These are phyloP conservation scores for Monosporozyma aerobia DNA, from an alignment of 805 yeast genomes.

Conservation along the genomic window DNA sequence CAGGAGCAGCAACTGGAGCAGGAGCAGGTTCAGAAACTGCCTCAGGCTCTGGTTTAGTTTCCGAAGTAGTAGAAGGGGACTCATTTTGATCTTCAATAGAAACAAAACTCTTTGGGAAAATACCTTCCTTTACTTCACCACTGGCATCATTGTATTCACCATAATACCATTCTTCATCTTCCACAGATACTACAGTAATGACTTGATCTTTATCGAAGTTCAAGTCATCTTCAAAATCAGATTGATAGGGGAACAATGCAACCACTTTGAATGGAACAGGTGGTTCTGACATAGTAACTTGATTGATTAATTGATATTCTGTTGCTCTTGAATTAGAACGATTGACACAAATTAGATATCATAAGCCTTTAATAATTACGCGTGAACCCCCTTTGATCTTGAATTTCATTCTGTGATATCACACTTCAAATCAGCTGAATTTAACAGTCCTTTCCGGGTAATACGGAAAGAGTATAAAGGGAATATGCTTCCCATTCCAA, in stretches of 20 bases:
- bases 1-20: background rate
- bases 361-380: background rate
- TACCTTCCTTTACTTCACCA: constrained; percentile 50
- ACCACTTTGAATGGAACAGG: constrained; percentile 54
- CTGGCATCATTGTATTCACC: constrained; percentile 48
- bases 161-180: constrained; percentile 86
- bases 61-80: background rate
- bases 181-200: constrained; percentile 67
- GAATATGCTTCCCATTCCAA: too few species aligned
- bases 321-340: background rate
- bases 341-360: background rate
- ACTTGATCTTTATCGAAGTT: constrained; percentile 57
- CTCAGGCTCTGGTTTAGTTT: background rate
- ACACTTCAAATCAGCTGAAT: background rate
- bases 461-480: background rate
- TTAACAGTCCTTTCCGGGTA: background rate
- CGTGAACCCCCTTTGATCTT: background rate
- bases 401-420: background rate
- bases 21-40: background rate
- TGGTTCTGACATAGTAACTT: constrained; percentile 17
- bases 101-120: constrained; percentile 85
- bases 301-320: background rate
- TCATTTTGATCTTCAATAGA: constrained; percentile 19
- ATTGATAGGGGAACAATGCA: constrained; percentile 57
- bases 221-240: constrained; percentile 79